phyloP scores from a whole-genome alignment of 176 grass and related monocot genomes.

The Melocanna baccifera region DNA sequence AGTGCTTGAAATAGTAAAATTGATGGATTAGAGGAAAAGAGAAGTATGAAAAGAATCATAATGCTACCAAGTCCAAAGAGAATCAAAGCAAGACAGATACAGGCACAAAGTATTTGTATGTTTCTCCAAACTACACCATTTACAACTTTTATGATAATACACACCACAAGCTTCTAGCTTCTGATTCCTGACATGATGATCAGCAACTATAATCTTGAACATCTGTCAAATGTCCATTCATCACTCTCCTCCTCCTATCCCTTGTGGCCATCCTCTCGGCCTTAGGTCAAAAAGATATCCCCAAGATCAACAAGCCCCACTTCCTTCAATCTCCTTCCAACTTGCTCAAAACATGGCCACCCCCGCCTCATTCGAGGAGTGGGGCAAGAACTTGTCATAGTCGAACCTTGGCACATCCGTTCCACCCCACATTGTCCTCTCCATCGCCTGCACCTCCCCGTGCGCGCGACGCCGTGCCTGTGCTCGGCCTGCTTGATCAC shows the following conservation, averaged over 20 bases:
- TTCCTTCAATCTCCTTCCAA: slow-evolving; percentile 54
- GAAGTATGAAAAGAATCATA: too few relatives aligned
- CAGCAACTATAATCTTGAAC: background rate
- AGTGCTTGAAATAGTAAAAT: too few relatives aligned
- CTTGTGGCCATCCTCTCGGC: slow-evolving; percentile 88
- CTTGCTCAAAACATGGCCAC: slow-evolving; percentile 64
- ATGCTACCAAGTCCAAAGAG: too few relatives aligned
- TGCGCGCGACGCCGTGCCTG: slow-evolving; percentile 43
- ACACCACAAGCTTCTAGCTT: too few relatives aligned
- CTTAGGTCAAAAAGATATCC: slow-evolving; percentile 66
- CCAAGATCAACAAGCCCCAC: slow-evolving; percentile 63
- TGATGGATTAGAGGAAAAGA: too few relatives aligned
- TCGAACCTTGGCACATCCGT: slow-evolving; percentile 74
- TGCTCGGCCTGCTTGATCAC: slow-evolving; percentile 52
- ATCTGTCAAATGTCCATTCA: slow-evolving; percentile 34
- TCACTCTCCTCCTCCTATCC: slow-evolving; percentile 62
- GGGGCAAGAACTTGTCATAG: slow-evolving; percentile 79
- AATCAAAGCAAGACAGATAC: too few relatives aligned
- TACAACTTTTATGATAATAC: too few relatives aligned
- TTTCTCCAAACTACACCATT: too few relatives aligned
- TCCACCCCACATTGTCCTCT: slow-evolving; percentile 72
- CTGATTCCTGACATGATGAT: too few relatives aligned
- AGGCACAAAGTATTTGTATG: too few relatives aligned
- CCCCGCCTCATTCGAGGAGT: slow-evolving; percentile 72
- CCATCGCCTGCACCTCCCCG: slow-evolving; percentile 28